Conservation (phyloP, 208 protist species). For the Trypanosoma grayi region DNA sequence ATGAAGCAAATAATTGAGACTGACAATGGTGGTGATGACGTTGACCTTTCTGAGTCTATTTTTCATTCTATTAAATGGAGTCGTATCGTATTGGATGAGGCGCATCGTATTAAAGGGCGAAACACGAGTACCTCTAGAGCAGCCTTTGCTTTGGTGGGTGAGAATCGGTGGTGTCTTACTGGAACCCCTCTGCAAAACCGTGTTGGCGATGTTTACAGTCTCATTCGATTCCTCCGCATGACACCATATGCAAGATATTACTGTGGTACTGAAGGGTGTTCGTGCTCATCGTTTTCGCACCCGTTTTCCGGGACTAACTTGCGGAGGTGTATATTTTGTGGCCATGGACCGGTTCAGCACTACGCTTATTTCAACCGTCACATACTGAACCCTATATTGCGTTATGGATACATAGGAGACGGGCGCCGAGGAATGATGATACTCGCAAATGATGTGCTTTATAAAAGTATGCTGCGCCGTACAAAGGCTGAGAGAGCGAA, state of each 20-base stretch:
- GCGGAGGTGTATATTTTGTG: constrained; percentile 85
- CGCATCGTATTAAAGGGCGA: constrained; percentile 89
- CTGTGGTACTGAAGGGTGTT: constrained; percentile 84
- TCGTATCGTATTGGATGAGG: constrained; percentile 92
- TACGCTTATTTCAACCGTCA: constrained; percentile 92
- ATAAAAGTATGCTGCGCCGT: constrained; percentile 86
- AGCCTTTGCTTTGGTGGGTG: constrained; percentile 72
- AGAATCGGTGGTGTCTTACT: constrained; percentile 91
- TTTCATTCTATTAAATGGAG: constrained; percentile 88
- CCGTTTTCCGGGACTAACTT: constrained; percentile 79
- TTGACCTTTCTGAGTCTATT: constrained; percentile 58
- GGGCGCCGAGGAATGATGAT: constrained; percentile 84
- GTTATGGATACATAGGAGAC: constrained; percentile 93
- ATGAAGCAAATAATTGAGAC: constrained; percentile 68
- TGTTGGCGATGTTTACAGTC: constrained; percentile 95
- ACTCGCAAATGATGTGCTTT: constrained; percentile 87
- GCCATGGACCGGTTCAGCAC: constrained; percentile 91
- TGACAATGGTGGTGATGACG: constrained; percentile 72
- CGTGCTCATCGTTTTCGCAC: constrained; percentile 87
- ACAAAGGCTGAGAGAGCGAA: constrained; percentile 87
- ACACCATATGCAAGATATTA: constrained; percentile 85
- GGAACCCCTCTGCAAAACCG: constrained; percentile 98
- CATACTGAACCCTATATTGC: constrained; percentile 94
- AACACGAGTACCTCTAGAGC: constrained; percentile 86
- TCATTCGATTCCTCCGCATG: constrained; percentile 94